A percentile compares a stretch with the other conserved stretches of the same genome.
Evolutionary conservation across 164 flowering plant genomes (phyloP).

Genomic region (Aristolochia contorta): DNA sequence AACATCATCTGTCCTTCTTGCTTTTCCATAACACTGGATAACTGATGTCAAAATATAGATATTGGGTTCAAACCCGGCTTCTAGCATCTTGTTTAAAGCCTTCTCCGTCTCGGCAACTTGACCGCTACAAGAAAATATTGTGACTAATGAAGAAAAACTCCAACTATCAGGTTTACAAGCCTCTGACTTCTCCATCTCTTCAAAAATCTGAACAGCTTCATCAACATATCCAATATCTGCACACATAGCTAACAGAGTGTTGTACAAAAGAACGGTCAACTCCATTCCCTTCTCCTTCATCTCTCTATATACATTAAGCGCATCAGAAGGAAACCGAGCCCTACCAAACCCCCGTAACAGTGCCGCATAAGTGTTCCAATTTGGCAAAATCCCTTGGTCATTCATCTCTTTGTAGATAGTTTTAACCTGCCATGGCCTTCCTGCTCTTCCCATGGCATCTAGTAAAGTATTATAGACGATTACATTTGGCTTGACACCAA

Average conservation of each 20-base stretch:
- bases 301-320: slow-evolving; percentile 55
- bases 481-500: slow-evolving; percentile 56
- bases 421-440: slow-evolving; percentile 86
- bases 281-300: slow-evolving; percentile 77
- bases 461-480: slow-evolving; percentile 58
- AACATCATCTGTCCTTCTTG: slow-evolving; percentile 65
- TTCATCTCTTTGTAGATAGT: slow-evolving; percentile 52
- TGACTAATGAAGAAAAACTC: slow-evolving; percentile 76
- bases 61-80: slow-evolving; percentile 70
- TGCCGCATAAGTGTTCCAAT: slow-evolving; percentile 60
- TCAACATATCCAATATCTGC: slow-evolving; percentile 69
- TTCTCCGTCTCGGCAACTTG: slow-evolving; percentile 66
- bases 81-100: slow-evolving; percentile 63
- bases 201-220: slow-evolving; percentile 61
- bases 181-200: slow-evolving; percentile 60
- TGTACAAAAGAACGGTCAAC: slow-evolving; percentile 52
- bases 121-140: slow-evolving; percentile 69
- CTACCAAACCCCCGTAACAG: slow-evolving; percentile 60
- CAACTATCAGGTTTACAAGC: slow-evolving; percentile 66
- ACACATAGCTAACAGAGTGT: slow-evolving; percentile 70
- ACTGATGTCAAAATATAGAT: slow-evolving; percentile 72
- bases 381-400: slow-evolving; percentile 43
- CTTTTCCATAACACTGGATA: slow-evolving; percentile 86
- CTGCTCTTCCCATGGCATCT: slow-evolving; percentile 91
- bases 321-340: slow-evolving; percentile 70